Conservation (phyloP, 352 stramenopile genomes). For the Blastocystis sp. region DNA sequence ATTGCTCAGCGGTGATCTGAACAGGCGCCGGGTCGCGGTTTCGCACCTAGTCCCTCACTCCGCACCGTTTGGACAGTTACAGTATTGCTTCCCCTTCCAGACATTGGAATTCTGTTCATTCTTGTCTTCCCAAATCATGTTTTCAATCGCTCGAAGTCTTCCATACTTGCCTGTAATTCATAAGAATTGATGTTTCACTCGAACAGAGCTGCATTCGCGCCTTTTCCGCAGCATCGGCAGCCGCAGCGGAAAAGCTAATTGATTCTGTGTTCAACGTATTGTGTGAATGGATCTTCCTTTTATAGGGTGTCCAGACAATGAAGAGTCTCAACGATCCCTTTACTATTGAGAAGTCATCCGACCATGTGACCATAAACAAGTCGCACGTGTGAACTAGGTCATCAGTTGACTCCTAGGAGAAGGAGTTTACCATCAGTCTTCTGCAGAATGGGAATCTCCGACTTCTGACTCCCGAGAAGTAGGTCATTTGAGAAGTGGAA, state of each 20-base stretch:
- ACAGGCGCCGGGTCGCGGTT: slow-evolving; percentile 92
- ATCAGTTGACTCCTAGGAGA: background rate
- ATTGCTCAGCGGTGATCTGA: slow-evolving; percentile 98
- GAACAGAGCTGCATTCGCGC: background rate
- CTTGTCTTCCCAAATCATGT: background rate
- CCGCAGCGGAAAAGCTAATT: background rate
- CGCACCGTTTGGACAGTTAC: background rate
- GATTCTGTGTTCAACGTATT: background rate
- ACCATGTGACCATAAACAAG: background rate
- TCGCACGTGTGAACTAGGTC: background rate
- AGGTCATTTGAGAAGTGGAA: background rate
- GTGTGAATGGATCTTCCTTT: background rate
- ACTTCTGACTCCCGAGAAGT: background rate
- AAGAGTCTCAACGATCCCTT: slow-evolving; percentile 11
- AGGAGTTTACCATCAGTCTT: slow-evolving; percentile 1
- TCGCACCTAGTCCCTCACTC: slow-evolving; percentile 72
- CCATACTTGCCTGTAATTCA: background rate
- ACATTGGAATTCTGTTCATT: slow-evolving; percentile 44
- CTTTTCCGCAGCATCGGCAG: background rate
- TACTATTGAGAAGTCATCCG: background rate
- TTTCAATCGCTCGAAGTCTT: background rate
- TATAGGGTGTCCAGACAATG: background rate
- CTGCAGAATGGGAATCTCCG: background rate
- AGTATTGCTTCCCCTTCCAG: slow-evolving; percentile 50
- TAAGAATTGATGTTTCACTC: background rate